These are phyloP conservation scores for Antrodiella citrinella DNA, from an alignment of 768 basidiomycete genomes.

Conservation along the genomic window DNA sequence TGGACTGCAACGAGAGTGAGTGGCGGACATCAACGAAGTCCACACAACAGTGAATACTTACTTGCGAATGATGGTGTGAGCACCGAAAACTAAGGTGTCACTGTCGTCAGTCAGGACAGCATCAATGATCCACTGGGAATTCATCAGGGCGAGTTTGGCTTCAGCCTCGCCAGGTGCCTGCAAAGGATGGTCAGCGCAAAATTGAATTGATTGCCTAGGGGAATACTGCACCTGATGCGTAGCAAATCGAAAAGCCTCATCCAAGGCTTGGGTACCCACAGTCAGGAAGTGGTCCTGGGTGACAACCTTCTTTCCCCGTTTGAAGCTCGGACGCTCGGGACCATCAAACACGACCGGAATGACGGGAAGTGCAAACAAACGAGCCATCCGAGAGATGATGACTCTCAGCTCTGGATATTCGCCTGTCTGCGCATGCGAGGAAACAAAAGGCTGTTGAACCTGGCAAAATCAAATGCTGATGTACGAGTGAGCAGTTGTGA, in stretches of 20 bases:
- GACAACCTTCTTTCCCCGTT: conserved; percentile 25
- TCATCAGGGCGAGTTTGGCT: conserved; percentile 34
- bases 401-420: conserved; percentile 36
- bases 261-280: conserved; percentile 19
- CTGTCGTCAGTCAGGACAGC: conserved; percentile 36
- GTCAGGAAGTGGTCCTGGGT: conserved; percentile 23
- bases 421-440: conserved; percentile 19
- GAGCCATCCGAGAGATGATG: conserved; percentile 35
- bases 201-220: not conserved
- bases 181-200: not conserved
- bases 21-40: too few species aligned
- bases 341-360: conserved; percentile 41
- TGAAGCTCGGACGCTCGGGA: conserved; percentile 30
- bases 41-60: conserved; percentile 1
- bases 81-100: conserved; percentile 34
- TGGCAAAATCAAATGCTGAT: not conserved
- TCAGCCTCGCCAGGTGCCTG: conserved; percentile 40
- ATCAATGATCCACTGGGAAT: conserved; percentile 29
- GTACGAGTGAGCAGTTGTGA: not conserved
- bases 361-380: conserved; percentile 13
- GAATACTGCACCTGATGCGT: conserved; percentile 17
- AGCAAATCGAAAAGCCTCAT: conserved; percentile 34
- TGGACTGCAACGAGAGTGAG: too few species aligned
- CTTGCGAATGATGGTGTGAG: conserved; percentile 27
- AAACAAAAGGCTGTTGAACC: not conserved